These are phyloP conservation scores for Juglanconis oblonga DNA, from an alignment of 2,329 filamentous ascomycete genomes.

Conservation along the genomic window DNA sequence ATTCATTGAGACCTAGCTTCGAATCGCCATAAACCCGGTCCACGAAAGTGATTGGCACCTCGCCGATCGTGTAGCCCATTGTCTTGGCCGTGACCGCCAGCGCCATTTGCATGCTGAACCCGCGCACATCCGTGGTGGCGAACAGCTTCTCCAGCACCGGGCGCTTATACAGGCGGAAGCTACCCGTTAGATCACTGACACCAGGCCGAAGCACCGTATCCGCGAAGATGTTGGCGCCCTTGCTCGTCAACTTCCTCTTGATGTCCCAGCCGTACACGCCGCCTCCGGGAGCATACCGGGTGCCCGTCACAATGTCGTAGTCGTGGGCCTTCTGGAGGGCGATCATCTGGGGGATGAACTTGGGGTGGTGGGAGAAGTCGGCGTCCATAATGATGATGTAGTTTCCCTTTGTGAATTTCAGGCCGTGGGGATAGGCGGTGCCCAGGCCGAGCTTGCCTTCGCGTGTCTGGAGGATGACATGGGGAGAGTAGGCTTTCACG, in stretches of 20 bases:
- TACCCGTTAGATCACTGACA: conserved; percentile 92
- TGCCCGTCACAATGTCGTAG: conserved; percentile 97
- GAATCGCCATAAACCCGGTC: conserved; percentile 82
- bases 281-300: conserved; percentile 82
- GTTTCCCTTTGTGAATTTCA: conserved; percentile 87
- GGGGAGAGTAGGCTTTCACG: conserved; percentile 75
- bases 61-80: conserved; percentile 89
- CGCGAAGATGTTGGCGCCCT: conserved; percentile 91
- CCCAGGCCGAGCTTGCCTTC: conserved; percentile 95
- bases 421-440: conserved; percentile 91
- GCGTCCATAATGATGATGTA: conserved; percentile 99
- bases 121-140: conserved; percentile 86
- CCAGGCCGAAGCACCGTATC: conserved; percentile 91
- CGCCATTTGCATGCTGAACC: conserved; percentile 99
- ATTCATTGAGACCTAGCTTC: conserved; percentile 92
- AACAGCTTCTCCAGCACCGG: conserved; percentile 87
- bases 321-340: conserved; percentile 69
- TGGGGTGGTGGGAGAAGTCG: conserved; percentile 98
- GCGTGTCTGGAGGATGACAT: conserved; percentile 81
- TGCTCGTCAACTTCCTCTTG: conserved; percentile 79
- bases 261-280: conserved; percentile 97
- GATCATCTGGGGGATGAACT: conserved; percentile 97
- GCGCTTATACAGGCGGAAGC: conserved; percentile 93
- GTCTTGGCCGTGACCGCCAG: conserved; percentile 97
- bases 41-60: conserved; percentile 95